Base-by-base conservation (phyloP, 176 grass and related monocot genomes). In the Echinochloa phyllopogon region DNA sequence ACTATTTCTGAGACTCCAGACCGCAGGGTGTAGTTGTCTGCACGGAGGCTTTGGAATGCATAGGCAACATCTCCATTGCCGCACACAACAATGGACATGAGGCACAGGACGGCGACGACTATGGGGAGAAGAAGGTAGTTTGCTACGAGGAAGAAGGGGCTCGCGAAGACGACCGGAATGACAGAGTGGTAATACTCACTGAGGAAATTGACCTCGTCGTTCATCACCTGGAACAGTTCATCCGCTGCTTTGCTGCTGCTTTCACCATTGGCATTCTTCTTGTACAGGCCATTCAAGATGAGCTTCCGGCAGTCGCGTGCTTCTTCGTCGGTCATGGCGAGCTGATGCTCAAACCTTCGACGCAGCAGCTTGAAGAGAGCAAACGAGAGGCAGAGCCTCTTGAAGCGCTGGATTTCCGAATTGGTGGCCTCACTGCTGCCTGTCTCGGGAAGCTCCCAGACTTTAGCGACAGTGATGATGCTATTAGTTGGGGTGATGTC, bases 301-400 rank as follows among this genome's bases (percentile, higher is more conserved):
- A 85, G 50, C 0, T 44, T 17, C 23, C 83, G 73, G 36, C 56
- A 65, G 25, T 69, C 20, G 0, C 9, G 3, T 6, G 23, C 6
- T 7, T 74, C 73, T 0, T 50, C n/a, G 0, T 9, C 38, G 10
- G 61, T 51, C 8, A 76, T 38, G 2, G 14, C 23, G 6, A 8
- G 18, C 4, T 53, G 20, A 1, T 75, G 27, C 57, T 76, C 72
- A 33, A 77, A 56, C 48, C 36, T 10, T 0, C 73, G 45, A 0
- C 73, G 83, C 16, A 77, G 61, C 2, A 68, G 5, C 83, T 85
- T 85, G 24, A 66, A 77, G 43, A 85, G 72, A 0, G 72, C 83
- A 1, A 77, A 77, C 21, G 72, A 76, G 33, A 85, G 21, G 72
- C 83, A 76, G 47, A 85, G 33, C 1, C 49, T 18, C 83, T 29